Conservation (phyloP, 1,284 basidiomycete species). For the Pseudozyma pruni region DNA sequence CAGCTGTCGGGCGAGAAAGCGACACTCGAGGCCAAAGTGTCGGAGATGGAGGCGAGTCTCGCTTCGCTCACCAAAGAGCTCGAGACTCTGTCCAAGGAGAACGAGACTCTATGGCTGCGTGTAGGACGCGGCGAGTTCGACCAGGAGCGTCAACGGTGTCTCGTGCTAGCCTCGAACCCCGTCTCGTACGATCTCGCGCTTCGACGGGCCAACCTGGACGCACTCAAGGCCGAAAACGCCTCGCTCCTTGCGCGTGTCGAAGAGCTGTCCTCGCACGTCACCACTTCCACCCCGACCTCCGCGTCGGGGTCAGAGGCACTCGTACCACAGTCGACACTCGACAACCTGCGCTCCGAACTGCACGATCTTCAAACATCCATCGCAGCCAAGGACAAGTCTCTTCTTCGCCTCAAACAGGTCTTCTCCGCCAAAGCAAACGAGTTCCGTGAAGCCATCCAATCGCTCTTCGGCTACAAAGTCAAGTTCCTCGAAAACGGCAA, state of each 20-base stretch:
- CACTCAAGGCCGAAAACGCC: constrained; percentile 79
- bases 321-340: constrained; percentile 74
- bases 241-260: constrained; percentile 71
- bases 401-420: constrained; percentile 77
- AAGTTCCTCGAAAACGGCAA: constrained; percentile 85
- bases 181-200: constrained; percentile 78
- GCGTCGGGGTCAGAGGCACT: constrained; percentile 70
- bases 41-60: constrained; percentile 46
- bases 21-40: constrained; percentile 49
- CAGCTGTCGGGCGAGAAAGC: constrained; percentile 15
- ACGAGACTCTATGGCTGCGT: constrained; percentile 76
- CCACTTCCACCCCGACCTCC: constrained; percentile 13
- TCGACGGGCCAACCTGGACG: constrained; percentile 76
- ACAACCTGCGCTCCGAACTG: constrained; percentile 75
- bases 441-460: constrained; percentile 81
- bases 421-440: constrained; percentile 80
- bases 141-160: constrained; percentile 76
- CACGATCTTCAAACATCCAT: constrained; percentile 72
- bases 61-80: constrained; percentile 69
- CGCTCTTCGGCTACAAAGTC: constrained; percentile 83
- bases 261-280: constrained; percentile 50
- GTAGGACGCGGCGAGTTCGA: constrained; percentile 78
- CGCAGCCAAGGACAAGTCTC: constrained; percentile 75
- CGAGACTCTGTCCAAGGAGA: constrained; percentile 76
- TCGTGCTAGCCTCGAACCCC: constrained; percentile 79